Conservation (phyloP, 2,329 filamentous ascomycete genomes). For the Raffaelea arxii region DNA sequence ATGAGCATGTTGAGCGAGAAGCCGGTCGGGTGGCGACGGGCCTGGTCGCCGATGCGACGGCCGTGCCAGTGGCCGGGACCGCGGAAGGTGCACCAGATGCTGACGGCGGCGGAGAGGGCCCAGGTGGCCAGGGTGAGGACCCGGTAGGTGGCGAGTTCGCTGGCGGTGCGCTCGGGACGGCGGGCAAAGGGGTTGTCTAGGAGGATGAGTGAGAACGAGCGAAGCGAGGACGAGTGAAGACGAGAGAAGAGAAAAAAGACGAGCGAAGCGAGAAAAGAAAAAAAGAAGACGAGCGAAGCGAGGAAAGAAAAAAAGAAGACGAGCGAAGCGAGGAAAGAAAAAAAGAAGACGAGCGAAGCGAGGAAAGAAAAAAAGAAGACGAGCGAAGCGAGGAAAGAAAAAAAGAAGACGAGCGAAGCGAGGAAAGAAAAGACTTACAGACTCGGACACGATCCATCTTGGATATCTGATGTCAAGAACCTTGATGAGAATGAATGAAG, state of each 20-base stretch:
- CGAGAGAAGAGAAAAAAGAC: no score
- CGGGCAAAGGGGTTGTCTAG: constrained; percentile 68
- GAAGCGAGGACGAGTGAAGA: no score
- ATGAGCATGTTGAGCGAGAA: constrained; percentile 64
- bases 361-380: no score
- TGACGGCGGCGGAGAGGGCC: constrained; percentile 60
- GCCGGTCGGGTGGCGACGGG: constrained; percentile 54
- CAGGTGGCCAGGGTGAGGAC: constrained; percentile 65
- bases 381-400: no score
- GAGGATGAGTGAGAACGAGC: neutral
- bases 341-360: no score
- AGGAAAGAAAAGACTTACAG: neutral
- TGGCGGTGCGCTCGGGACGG: constrained; percentile 53
- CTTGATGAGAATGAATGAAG: neutral
- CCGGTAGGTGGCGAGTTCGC: constrained; percentile 63
- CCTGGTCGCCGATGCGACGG: constrained; percentile 67
- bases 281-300: neutral
- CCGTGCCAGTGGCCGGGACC: constrained; percentile 51
- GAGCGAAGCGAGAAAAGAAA: neutral
- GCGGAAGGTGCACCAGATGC: constrained; percentile 64
- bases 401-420: no score
- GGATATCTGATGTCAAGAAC: neutral
- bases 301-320: neutral
- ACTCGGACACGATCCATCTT: no score
- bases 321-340: no score